Evolutionary conservation across 306 rosid genomes (phyloP), one percentile per base, ranked within the genome.

Genomic region (Dalbergia cultrata): DNA sequence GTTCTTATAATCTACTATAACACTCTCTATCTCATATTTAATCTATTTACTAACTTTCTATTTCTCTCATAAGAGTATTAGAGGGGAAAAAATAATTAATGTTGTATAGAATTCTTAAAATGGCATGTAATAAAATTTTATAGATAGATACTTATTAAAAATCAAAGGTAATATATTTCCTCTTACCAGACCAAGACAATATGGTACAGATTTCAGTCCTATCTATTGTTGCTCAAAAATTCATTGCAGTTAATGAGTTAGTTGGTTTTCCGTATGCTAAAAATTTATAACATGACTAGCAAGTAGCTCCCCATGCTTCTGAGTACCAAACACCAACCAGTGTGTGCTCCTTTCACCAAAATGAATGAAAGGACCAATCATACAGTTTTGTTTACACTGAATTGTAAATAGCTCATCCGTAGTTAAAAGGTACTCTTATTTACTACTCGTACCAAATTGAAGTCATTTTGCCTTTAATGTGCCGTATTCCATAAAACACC

Each of bases 221-320:
- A 26, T 26, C 31, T 26, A 3, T 37, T n/a, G 26, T 37, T 43
- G 69, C 21, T 59, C 70, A 60, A 74, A 22, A 59, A 75, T 75
- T 75, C 33, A 62, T 62, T 31, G 34, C 34, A 62, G 71, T 62
- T 61, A n/a, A 45, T 47, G 19, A 2, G n/a, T 17, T 75, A 50
- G 72, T 34, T 39, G 80, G 52, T 34, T 33, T 33, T 41, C 57
- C 8, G 19, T 57, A 39, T 39, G 5, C 43, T 41, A 60, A 22
- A 54, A 17, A 6, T 26, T 11, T 13, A 13, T 22, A 73, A 12
- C 67, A 72, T 12, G 56, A 41, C 14, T 12, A 72, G 7, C 35
- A 37, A 37, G 1, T 37, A 37, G 7, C 41, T 37, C 41, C 41
- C 7, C 41, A 58, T 21, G 66, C 66, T 26, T 31, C 12, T 41